These are phyloP conservation scores for Solanum commersonii DNA, from an alignment of 257 asterid species.

Conservation along the genomic window DNA sequence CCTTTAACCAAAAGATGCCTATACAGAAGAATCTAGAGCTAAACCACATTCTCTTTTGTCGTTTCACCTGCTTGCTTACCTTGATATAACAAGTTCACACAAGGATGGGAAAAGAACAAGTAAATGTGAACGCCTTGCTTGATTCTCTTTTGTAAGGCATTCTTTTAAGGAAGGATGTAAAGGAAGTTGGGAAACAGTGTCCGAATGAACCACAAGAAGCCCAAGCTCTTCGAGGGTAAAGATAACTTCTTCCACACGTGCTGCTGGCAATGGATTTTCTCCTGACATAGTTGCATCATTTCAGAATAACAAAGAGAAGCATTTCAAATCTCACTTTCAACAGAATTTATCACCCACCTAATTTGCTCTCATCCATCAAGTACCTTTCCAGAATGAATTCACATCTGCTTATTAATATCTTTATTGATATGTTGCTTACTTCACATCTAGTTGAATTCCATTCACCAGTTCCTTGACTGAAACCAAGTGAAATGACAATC, in stretches of 20 bases:
- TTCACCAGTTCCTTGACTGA: conserved; percentile 45
- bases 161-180: conserved; percentile 49
- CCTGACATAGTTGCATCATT: conserved; percentile 31
- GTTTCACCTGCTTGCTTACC: conserved; percentile 38
- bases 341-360: conserved; percentile 39
- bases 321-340: not conserved
- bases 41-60: not conserved
- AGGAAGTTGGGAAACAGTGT: conserved; percentile 69
- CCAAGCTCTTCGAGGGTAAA: conserved; percentile 88
- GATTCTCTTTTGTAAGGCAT: conserved; percentile 27
- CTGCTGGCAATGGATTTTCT: conserved; percentile 65
- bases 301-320: not conserved
- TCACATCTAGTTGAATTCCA: conserved; percentile 57
- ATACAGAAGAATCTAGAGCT: not conserved
- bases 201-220: conserved; percentile 61
- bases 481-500: conserved; percentile 20
- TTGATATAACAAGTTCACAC: conserved; percentile 88
- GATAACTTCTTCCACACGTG: conserved; percentile 76
- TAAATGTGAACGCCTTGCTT: conserved; percentile 57
- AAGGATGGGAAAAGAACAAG: conserved; percentile 79
- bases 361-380: conserved; percentile 67
- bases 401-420: conserved; percentile 63
- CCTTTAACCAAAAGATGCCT: not conserved
- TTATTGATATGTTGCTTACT: conserved; percentile 64
- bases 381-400: conserved; percentile 72